These are phyloP conservation scores for Immersiella caudata DNA, from an alignment of 495 filamentous ascomycete species.

Conservation along the genomic window DNA sequence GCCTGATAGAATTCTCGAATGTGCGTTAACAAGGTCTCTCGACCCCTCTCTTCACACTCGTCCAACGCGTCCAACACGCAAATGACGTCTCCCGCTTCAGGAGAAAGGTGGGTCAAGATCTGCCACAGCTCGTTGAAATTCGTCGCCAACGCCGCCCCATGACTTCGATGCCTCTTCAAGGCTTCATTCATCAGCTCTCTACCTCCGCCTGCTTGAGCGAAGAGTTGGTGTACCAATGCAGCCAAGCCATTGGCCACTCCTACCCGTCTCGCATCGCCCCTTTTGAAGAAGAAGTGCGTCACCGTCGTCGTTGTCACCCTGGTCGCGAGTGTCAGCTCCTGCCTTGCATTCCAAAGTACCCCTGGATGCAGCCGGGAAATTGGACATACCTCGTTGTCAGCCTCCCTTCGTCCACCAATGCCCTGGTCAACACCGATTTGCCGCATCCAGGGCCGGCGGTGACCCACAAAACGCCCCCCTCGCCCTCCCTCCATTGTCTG, in stretches of 20 bases:
- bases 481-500: conserved; percentile 34
- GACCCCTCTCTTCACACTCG: conserved; percentile 38
- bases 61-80: conserved; percentile 50
- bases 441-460: conserved; percentile 48
- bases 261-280: conserved; percentile 31
- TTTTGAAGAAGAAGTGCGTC: conserved; percentile 50
- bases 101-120: conserved; percentile 40
- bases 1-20: conserved; percentile 33
- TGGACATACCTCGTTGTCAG: too few species aligned
- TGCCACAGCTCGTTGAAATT: conserved; percentile 47
- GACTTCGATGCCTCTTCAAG: conserved; percentile 23
- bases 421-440: conserved; percentile 45
- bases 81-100: conserved; percentile 44
- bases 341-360: too few species aligned
- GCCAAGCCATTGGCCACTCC: conserved; percentile 32
- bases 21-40: conserved; percentile 30
- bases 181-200: conserved; percentile 30
- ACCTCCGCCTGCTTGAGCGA: conserved; percentile 24
- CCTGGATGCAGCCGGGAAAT: too few species aligned
- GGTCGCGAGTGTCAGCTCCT: too few species aligned
- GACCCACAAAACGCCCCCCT: conserved; percentile 42
- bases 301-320: conserved; percentile 31
- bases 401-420: conserved; percentile 36
- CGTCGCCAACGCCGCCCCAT: conserved; percentile 31
- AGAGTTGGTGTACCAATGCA: conserved; percentile 45